Base-by-base conservation (phyloP, 2,329 filamentous ascomycete genomes). In the Ophiostoma ips region DNA sequence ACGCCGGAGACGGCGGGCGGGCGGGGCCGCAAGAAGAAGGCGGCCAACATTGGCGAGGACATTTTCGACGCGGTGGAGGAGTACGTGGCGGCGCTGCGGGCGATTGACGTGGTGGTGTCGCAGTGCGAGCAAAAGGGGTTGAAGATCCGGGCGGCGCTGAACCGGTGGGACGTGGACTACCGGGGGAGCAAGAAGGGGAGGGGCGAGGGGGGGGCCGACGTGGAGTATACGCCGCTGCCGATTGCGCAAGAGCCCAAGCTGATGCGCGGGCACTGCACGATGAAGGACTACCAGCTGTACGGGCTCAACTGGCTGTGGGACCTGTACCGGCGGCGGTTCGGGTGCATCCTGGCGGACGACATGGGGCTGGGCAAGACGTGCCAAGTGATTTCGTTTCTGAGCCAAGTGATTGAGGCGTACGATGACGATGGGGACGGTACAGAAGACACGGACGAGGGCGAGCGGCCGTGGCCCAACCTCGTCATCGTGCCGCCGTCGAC, bases 281-380 rank as follows among this genome's bases (percentile, higher is more conserved):
- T 98, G 71, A 95, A 96, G 62, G 83, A 92, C 34, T 96, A 95
- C 60, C 92, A 98, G 62, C 69, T 96, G 18, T 87, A 94, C 30
- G 92, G 92, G 4, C 75, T 98, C 48, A 96, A 96, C 62, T 98
- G 92, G 92, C 76, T 98, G 60, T 80, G 82, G 50, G 68, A 96
- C 43, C 73, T 98, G 13, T 94, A 87, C 67, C 74, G 81, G 48
- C 81, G 85, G 52, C 74, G 81, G 28, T 76, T 94, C 48, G 90
- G 87, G 43, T 90, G 88, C 55, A 96, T 98, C 51, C 71, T 98
- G 16, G 92, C 92, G 2, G 92, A 98, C 62, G 92, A 98, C 62
- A 98, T 98, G 92, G 92, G 86, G 48, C 71, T 90, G 37, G 92
- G 92, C 43, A 98, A 98, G 71, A 98, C 92, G 0, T 95, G 88